Conservation (phyloP, 306 rosid genomes). For the Lathyrus tuberosus region DNA sequence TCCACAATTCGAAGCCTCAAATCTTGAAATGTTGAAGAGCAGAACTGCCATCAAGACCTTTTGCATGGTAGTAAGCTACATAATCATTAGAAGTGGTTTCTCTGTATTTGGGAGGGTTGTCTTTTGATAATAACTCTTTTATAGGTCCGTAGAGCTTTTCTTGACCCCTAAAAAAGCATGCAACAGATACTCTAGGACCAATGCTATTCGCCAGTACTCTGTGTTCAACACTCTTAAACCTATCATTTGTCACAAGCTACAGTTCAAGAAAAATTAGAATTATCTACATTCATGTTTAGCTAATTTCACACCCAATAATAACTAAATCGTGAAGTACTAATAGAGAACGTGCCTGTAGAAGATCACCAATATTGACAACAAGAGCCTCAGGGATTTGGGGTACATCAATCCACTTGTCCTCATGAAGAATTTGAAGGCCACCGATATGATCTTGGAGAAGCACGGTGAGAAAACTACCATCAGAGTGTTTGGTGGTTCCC, state of each 20-base stretch:
- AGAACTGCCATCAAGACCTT: slow-evolving; percentile 38
- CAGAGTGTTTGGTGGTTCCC: no score
- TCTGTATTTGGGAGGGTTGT: slow-evolving; percentile 36
- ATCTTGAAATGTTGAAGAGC: slow-evolving; percentile 36
- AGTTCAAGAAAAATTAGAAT: no score
- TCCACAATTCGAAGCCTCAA: background rate
- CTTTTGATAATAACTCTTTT: slow-evolving; percentile 41
- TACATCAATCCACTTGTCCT: slow-evolving; percentile 36
- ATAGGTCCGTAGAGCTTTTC: slow-evolving; percentile 34
- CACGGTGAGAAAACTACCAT: slow-evolving; percentile 2
- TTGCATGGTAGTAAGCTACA: background rate
- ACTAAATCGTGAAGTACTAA: no score
- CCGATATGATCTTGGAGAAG: slow-evolving; percentile 43
- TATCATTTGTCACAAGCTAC: slow-evolving; percentile 44
- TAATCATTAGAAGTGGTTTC: slow-evolving; percentile 36
- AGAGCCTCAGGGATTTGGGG: slow-evolving; percentile 26
- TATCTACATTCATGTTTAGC: no score
- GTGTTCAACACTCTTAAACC: slow-evolving; percentile 41
- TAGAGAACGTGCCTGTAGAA: no score
- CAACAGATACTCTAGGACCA: slow-evolving; percentile 43
- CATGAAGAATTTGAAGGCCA: slow-evolving; percentile 40
- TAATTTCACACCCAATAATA: no score
- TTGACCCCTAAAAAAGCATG: slow-evolving; percentile 36
- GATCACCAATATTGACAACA: background rate
- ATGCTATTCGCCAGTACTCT: slow-evolving; percentile 33